Evolutionary conservation across 805 yeast genomes (phyloP).

Genomic region (Candida namnaoensis): DNA sequence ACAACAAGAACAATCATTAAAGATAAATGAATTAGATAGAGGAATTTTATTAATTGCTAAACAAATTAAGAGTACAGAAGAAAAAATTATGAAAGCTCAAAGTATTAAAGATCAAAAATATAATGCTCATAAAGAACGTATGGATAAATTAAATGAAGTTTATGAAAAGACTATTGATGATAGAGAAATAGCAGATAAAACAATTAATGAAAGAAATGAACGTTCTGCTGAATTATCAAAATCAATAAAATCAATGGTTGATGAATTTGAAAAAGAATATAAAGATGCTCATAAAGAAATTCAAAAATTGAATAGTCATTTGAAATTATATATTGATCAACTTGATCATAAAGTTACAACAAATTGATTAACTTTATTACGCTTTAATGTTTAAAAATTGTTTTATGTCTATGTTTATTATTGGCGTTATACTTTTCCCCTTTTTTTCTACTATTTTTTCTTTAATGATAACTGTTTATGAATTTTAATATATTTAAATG

Average conservation of each 20-base stretch:
- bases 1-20: constrained; percentile 10
- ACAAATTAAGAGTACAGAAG: constrained; percentile 31
- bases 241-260: constrained; percentile 21
- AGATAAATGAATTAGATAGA: constrained; percentile 22
- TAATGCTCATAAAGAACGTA: constrained; percentile 23
- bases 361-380: no score
- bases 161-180: constrained; percentile 29
- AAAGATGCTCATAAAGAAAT: constrained; percentile 25
- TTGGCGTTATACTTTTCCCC: no score
- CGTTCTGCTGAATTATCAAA: constrained; percentile 29
- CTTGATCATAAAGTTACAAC: constrained; percentile 5
- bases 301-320: constrained; percentile 16
- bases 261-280: constrained; percentile 29
- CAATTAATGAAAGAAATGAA: constrained; percentile 24
- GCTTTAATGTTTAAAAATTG: no score
- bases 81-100: constrained; percentile 27
- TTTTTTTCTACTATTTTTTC: no score
- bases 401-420: no score
- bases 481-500: no score
- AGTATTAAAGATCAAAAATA: constrained; percentile 27
- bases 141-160: constrained; percentile 23
- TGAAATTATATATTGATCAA: constrained; percentile 16
- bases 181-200: constrained; percentile 27
- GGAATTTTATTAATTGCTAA: constrained; percentile 28
- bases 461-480: no score